Evolutionary conservation across 805 yeast genomes (phyloP), one percentile per base, ranked within the genome.

Genomic region (Yarrowia divulgata): DNA sequence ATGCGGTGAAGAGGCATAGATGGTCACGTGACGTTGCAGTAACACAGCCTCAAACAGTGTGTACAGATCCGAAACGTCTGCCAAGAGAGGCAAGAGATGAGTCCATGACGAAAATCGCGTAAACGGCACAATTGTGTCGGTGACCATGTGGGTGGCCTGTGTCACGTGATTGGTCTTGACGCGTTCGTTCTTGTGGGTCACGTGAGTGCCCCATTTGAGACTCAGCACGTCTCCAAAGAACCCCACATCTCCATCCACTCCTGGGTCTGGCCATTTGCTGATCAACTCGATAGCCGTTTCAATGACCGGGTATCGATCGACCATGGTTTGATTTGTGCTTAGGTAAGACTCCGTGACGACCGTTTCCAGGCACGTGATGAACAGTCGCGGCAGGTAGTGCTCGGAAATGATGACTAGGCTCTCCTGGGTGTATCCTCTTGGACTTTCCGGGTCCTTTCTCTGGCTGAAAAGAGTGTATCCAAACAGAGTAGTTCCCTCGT

Each of bases 351-450:
- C 48, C n/a, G 67, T 58, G 9, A 73, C 69, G n/a, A 70, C 46
- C 19, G 50, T 35, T 18, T 64, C 23, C 34, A 75, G 72, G 49
- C 74, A 73, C 18, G 70, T 43, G 32, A 71, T 34, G 54, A 73
- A 75, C 48, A 75, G 69, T 10, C 48, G 42, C 3, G 76, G 74
- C 19, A 70, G 68, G 32, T 73, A 68, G 42, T 69, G 71, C 10
- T 18, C 46, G 8, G 74, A 69, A 13, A 75, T 43, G 13, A 75
- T 55, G 29, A 75, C 77, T 23, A 74, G 60, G 7, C 75, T 63
- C 57, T 75, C 74, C 62, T 75, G 77, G 8, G 69, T 67, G 58
- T 74, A 75, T 3, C 76, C 76, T 23, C 77, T 50, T 4, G 58
- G 39, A n/a, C 45, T 60, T 18, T 71, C 63, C 6, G 70, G 45